A percentile compares a stretch with the other conserved stretches of the same genome.
Evolutionary conservation across 306 rosid genomes (phyloP).

Genomic region (Phaseolus lunatus): DNA sequence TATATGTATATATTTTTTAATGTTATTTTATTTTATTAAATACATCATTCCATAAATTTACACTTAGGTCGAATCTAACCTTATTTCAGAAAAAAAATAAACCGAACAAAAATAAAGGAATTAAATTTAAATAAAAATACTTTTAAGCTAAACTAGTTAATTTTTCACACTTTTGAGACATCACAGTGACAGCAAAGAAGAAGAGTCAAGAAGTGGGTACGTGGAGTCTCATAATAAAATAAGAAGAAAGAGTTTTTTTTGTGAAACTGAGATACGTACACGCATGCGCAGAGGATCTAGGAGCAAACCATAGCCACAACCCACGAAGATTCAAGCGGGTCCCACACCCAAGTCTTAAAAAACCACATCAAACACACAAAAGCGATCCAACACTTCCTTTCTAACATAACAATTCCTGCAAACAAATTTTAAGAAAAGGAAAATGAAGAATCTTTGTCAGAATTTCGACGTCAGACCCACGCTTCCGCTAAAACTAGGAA

Average conservation of each 20-base stretch:
- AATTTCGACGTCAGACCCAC: slow-evolving; percentile 49
- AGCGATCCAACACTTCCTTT: neutral
- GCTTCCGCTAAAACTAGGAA: slow-evolving; percentile 37
- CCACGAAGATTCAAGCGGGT: slow-evolving; percentile 47
- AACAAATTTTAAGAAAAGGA: neutral
- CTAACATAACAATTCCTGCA: neutral
- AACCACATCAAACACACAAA: neutral
- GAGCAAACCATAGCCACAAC: slow-evolving; percentile 45
- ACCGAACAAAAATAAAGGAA: no score
- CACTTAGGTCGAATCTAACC: no score
- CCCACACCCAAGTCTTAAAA: slow-evolving; percentile 28
- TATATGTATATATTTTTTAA: no score
- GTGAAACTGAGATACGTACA: slow-evolving; percentile 28
- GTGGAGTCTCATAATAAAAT: no score
- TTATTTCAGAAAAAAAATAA: no score
- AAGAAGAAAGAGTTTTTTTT: neutral
- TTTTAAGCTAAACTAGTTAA: no score
- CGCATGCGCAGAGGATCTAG: slow-evolving; percentile 35
- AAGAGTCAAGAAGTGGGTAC: no score
- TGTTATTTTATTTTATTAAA: no score
- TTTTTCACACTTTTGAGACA: no score
- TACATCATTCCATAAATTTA: no score
- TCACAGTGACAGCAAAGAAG: no score
- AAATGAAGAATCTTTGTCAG: slow-evolving; percentile 62
- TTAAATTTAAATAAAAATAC: no score